These are phyloP conservation scores for Panaeolus cyanescens DNA, from an alignment of 768 basidiomycete species.

Conservation along the genomic window DNA sequence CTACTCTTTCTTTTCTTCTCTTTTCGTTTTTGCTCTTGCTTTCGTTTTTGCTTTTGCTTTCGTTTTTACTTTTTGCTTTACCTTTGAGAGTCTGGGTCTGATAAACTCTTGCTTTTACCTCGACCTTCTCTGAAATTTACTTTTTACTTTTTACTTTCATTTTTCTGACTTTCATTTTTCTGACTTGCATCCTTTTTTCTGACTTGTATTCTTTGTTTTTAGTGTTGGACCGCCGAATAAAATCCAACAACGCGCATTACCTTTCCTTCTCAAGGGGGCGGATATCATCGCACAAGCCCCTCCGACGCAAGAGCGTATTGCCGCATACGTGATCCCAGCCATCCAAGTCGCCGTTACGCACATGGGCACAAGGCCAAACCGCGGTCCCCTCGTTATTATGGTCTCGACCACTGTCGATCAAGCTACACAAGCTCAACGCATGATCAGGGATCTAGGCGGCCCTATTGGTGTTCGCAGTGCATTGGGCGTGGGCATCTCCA, in stretches of 20 bases:
- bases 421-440: constrained; percentile 94
- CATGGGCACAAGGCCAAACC: constrained; percentile 55
- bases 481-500: constrained; percentile 80
- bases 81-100: not conserved
- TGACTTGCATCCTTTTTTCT: no score
- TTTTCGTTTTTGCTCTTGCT: no score
- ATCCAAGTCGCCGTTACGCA: constrained; percentile 80
- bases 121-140: not conserved
- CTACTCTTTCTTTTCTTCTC: no score
- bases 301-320: constrained; percentile 97
- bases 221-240: constrained; percentile 98
- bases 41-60: no score
- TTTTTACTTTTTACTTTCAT: not conserved
- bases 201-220: constrained; percentile 5
- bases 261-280: constrained; percentile 89
- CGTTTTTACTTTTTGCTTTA: constrained; percentile 2
- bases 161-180: not conserved
- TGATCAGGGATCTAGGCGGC: constrained; percentile 92
- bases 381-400: constrained; percentile 89
- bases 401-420: constrained; percentile 98
- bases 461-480: constrained; percentile 92
- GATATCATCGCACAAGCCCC: constrained; percentile 99
- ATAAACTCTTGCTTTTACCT: not conserved
- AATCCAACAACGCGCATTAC: constrained; percentile 95
- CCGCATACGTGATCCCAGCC: constrained; percentile 93